Evolutionary conservation across 495 filamentous ascomycete species (phyloP), one percentile per base, ranked within the genome.

Genomic region (Hypoxylon crocopeplum): DNA sequence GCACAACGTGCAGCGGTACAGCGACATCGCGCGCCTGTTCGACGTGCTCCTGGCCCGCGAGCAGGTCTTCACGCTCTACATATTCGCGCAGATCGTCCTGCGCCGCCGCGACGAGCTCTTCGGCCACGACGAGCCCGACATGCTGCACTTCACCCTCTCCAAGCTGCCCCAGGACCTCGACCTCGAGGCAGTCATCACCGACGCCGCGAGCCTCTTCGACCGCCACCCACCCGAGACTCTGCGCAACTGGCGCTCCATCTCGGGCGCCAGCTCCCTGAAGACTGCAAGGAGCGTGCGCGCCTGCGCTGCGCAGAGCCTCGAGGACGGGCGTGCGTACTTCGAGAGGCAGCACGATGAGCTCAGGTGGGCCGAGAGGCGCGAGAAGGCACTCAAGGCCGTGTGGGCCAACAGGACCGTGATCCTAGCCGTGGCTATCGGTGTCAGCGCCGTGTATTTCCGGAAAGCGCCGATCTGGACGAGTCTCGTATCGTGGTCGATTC

Each of bases 1-100:
- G 22, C 94, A 98, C 72, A 91, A 97, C 67, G 92, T 98, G 52
- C 85, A 93, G 71, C 89, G 88, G 39, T 96, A 95, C 70, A 85
- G 85, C 56, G 87, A 91, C 56, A 97, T 80, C 67, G 82, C 93
- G 10, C 83, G 94, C 19, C 77, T 98, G 0, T 98, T 97, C 69
- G 94, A 98, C 73, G 92, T 90, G 48, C 76, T 98, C 7, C 76
- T 98, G 10, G 91, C 95, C 4, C 81, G 82, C 47, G 92, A 93
- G 70, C 89, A 93, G 6, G 87, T 88, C 29, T 91, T 97, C 56
- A 84, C 87, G 19, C 78, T 98, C 12, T 98, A 98, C 71, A 79
- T 98, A 21, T 97, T 96, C 73, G 91, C 92, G 13, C 87, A 91
- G 64, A 92, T 96, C 48, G 83, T 97, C 17, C 79, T 95, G 10